Percentiles rank a stretch among this genome's conserved stretches.
phyloP scores from a whole-genome alignment of 192 early-diverging fungal genomes.

The Diversispora epigaea region DNA sequence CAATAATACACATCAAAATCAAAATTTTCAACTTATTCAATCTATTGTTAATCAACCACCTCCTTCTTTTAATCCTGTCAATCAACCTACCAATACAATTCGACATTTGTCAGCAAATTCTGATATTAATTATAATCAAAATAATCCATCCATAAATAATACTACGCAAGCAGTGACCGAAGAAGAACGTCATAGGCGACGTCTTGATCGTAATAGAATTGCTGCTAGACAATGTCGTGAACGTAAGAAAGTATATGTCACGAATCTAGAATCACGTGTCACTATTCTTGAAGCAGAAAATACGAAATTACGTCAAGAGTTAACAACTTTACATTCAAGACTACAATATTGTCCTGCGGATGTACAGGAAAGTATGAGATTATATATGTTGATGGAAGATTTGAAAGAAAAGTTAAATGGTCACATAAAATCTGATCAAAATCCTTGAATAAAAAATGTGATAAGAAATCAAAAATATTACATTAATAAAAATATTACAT shows the following conservation, averaged over 20 bases:
- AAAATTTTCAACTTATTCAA: too few relatives aligned
- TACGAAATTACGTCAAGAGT: conserved; percentile 34
- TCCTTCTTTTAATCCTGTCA: too few relatives aligned
- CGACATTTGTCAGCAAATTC: background rate
- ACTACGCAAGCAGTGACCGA: conserved; percentile 42
- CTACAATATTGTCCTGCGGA: background rate
- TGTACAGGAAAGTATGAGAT: conserved; percentile 1
- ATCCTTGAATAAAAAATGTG: too few relatives aligned
- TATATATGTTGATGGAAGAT: background rate
- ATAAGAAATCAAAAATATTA: too few relatives aligned
- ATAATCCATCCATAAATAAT: background rate
- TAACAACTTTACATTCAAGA: background rate
- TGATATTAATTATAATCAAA: background rate
- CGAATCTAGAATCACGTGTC: conserved; percentile 65
- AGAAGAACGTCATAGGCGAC: conserved; percentile 72
- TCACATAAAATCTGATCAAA: background rate
- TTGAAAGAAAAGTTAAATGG: conserved; percentile 16
- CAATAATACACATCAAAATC: too few relatives aligned
- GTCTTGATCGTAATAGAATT: conserved; percentile 71
- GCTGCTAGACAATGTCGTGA: conserved; percentile 81
- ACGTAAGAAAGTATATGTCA: conserved; percentile 75
- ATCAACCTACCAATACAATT: background rate
- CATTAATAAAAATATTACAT: too few relatives aligned
- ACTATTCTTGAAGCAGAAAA: conserved; percentile 64
- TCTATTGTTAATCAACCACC: too few relatives aligned